These are phyloP conservation scores for Hippophae rhamnoides DNA, from an alignment of 306 rosid species.

Conservation along the genomic window DNA sequence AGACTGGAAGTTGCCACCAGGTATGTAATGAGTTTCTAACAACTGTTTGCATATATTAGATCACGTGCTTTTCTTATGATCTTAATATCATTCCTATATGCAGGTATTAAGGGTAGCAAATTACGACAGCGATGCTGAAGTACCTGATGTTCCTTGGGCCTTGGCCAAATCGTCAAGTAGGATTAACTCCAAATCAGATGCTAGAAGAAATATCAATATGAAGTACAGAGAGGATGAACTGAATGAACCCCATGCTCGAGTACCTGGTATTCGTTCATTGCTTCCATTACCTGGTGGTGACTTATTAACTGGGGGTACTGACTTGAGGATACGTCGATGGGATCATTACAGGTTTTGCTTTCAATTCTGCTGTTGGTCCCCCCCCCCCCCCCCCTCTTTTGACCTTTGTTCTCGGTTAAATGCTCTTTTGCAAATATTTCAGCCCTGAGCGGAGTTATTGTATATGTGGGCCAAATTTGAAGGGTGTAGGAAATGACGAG, in stretches of 20 bases:
- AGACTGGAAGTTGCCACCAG: constrained; percentile 96
- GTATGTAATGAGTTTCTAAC: constrained; percentile 27
- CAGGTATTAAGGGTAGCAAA: constrained; percentile 73
- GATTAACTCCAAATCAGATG: constrained; percentile 46
- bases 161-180: constrained; percentile 65
- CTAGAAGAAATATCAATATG: constrained; percentile 63
- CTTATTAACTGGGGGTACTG: constrained; percentile 87
- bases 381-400: constrained; percentile 8
- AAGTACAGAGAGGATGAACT: constrained; percentile 86
- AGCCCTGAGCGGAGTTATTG: constrained; percentile 88
- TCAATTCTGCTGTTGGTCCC: constrained; percentile 14
- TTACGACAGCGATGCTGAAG: constrained; percentile 68
- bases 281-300: constrained; percentile 97
- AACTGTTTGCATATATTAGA: neutral
- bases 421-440: constrained; percentile 23
- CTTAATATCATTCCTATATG: neutral
- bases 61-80: neutral
- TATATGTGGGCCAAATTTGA: constrained; percentile 81
- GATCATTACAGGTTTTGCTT: constrained; percentile 67
- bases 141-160: constrained; percentile 81
- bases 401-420: constrained; percentile 7
- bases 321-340: constrained; percentile 92
- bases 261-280: constrained; percentile 83
- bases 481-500: constrained; percentile 67
- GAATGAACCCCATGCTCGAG: constrained; percentile 74